Base-by-base conservation (phyloP, 1,139 yeast genomes). In the Blastobotrys malaysiensis region DNA sequence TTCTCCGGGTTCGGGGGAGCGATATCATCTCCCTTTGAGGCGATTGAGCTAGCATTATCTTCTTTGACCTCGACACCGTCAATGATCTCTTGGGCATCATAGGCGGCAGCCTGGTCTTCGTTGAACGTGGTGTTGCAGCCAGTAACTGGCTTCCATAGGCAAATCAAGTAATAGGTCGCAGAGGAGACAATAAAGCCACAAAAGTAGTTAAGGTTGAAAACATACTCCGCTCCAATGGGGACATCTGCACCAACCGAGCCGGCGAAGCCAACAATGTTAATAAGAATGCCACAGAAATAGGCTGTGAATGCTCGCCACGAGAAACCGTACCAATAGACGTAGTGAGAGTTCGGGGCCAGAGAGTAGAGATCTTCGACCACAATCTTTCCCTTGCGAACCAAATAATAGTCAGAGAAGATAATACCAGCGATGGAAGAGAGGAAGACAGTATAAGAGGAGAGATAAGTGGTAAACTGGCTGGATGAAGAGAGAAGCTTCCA, bases 361-460 rank as follows among this genome's bases (percentile, higher is more conserved):
- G 79, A 66, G 66, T 84, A 89, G 57, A 89, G 71, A 63, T 88
- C 91, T 44, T 80, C 76, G 50, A 89, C 71, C 57, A 79, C 75
- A 60, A 88, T 66, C 66, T 77, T 77, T 47, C 96, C 96, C 69
- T 90, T 82, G 73, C 73, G 59, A 19, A 89, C 82, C 57, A 84
- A 77, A 69, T 77, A 86, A 71, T 88, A 90, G 70, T 90, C 97
- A 55, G 84, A 76, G 57, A 84, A 80, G 53, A 88, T 79, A 48
- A 86, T 90, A 59, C 97, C 97, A 7, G 95, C 91, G 67, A 90
- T 86, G 27, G 96, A 81, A 1, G 95, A 86, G 52, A 90, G 75
- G 77, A 90, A 90, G 24, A 89, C 93, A 0, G 96, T 79, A 70
- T 88, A 90, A 0, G 96, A 95, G 26, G 90, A 82, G 58, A 90